phyloP scores from a whole-genome alignment of 2,329 filamentous ascomycete genomes.

The Ploettnerulaceae sp. region DNA sequence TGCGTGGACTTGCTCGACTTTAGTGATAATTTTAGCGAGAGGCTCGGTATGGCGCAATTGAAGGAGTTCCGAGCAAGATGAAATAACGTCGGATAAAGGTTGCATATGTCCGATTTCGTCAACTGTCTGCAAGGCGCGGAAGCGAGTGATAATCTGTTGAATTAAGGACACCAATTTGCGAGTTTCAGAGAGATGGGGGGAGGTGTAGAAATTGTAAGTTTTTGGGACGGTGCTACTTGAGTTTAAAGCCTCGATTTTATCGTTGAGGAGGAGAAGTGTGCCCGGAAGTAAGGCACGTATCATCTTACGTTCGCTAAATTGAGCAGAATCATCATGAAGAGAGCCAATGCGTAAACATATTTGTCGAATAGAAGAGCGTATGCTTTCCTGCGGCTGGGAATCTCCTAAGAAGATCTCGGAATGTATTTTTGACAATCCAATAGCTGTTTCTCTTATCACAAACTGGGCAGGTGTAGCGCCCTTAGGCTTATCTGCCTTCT shows the following conservation, averaged over 20 bases:
- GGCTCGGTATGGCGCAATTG: constrained; percentile 75
- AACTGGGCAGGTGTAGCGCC: constrained; percentile 8
- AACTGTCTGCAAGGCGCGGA: constrained; percentile 62
- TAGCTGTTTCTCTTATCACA: constrained; percentile 35
- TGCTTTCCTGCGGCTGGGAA: constrained; percentile 22
- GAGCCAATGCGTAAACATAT: constrained; percentile 27
- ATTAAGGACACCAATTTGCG: constrained; percentile 68
- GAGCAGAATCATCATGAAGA: constrained; percentile 14
- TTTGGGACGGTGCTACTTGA: constrained; percentile 36
- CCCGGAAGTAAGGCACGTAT: constrained; percentile 59
- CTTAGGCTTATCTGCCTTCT: constrained; percentile 23
- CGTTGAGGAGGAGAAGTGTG: constrained; percentile 59
- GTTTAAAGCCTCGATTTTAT: constrained; percentile 49
- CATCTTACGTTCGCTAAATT: constrained; percentile 31
- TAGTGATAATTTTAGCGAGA: constrained; percentile 78
- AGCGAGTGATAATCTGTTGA: constrained; percentile 64
- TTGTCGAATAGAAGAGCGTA: constrained; percentile 28
- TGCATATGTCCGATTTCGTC: constrained; percentile 68
- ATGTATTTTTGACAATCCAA: constrained; percentile 59
- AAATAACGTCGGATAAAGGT: constrained; percentile 72
- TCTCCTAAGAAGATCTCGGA: constrained; percentile 36
- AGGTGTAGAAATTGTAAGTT: constrained; percentile 84
- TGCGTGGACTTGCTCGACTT: constrained; percentile 79
- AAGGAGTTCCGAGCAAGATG: constrained; percentile 69
- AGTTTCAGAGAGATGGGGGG: constrained; percentile 71